These are phyloP conservation scores for Isatis tinctoria DNA, from an alignment of 345 rosid species.

Conservation along the genomic window DNA sequence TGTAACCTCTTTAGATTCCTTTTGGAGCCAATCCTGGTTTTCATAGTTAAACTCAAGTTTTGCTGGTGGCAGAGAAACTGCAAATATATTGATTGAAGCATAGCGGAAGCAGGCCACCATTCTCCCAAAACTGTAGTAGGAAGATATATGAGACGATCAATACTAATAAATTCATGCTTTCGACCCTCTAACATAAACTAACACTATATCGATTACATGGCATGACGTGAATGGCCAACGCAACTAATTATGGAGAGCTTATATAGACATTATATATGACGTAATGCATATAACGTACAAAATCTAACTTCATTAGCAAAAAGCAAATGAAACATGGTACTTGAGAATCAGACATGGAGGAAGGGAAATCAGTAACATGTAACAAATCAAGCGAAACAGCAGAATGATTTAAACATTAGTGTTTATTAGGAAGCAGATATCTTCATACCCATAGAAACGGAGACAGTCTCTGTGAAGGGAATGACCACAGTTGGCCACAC, in stretches of 20 bases:
- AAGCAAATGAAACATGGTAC: constrained; percentile 8
- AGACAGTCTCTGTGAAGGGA: constrained; percentile 99
- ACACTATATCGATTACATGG: background rate
- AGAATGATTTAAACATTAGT: background rate
- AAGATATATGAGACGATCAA: constrained; percentile 26
- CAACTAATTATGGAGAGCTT: background rate
- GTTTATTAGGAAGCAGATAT: constrained; percentile 6
- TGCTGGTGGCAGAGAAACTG: constrained; percentile 78
- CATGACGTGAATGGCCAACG: background rate
- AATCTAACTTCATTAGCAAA: background rate
- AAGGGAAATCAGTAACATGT: background rate
- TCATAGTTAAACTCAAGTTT: constrained; percentile 74
- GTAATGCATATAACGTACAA: background rate
- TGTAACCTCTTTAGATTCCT: constrained; percentile 75
- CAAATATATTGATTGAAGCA: constrained; percentile 79
- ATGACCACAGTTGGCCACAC: constrained; percentile 98
- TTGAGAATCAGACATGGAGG: constrained; percentile 9
- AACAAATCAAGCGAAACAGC: background rate
- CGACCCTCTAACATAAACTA: constrained; percentile 14
- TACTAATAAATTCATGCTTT: background rate
- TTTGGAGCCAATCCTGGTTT: constrained; percentile 78
- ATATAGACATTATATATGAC: background rate
- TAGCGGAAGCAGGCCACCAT: constrained; percentile 99
- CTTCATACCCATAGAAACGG: constrained; percentile 88
- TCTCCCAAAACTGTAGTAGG: constrained; percentile 67